Conservation (phyloP, 176 grass and related monocot species). For the Cocos nucifera region DNA sequence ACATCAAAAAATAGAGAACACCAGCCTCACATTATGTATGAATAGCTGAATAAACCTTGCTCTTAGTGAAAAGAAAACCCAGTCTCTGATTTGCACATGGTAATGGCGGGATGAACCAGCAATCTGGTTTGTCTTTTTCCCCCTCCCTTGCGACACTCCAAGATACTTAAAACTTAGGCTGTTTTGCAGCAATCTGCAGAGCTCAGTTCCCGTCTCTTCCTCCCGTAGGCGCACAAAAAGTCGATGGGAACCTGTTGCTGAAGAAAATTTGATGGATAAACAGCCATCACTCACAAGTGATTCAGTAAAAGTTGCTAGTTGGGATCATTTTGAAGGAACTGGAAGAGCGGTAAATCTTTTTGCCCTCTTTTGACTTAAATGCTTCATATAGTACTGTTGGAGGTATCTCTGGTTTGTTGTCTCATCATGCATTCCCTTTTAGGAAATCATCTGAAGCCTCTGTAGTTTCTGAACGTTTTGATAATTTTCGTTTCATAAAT, state of each 20-base stretch:
- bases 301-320: constrained; percentile 20
- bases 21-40: too few relatives aligned
- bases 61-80: too few relatives aligned
- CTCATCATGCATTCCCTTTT: background rate
- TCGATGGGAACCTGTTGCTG: constrained; percentile 78
- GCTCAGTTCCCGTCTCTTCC: constrained; percentile 31
- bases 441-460: background rate
- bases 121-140: constrained; percentile 8
- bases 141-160: too few relatives aligned
- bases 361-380: constrained; percentile 4
- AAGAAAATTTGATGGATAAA: constrained; percentile 46
- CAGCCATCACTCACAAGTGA: constrained; percentile 32
- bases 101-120: background rate
- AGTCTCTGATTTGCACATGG: too few relatives aligned
- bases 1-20: too few relatives aligned
- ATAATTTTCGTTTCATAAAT: too few relatives aligned
- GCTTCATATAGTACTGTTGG: background rate
- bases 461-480: too few relatives aligned
- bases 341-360: constrained; percentile 38
- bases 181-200: constrained; percentile 32
- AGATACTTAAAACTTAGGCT: too few relatives aligned
- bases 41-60: too few relatives aligned
- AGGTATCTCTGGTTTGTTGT: background rate
- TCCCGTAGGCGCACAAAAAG: constrained; percentile 60
- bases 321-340: constrained; percentile 36